Evolutionary conservation across 805 yeast species (phyloP).

Genomic region (Candida easanensis): DNA sequence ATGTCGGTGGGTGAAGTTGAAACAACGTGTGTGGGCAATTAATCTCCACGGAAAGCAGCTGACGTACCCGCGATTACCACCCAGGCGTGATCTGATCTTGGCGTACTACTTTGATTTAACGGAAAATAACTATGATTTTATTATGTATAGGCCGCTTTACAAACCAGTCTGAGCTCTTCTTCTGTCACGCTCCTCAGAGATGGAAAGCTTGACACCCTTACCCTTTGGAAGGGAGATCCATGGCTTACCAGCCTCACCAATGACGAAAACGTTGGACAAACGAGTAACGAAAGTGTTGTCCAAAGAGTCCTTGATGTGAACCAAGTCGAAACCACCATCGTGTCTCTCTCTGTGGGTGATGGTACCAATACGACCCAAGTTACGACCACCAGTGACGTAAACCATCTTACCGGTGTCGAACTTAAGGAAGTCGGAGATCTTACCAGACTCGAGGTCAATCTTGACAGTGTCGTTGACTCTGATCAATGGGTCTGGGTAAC

Average conservation of each 20-base stretch:
- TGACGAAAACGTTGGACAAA: slow-evolving; percentile 86
- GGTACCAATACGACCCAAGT: slow-evolving; percentile 97
- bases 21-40: too few species aligned
- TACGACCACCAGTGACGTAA: slow-evolving; percentile 97
- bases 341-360: slow-evolving; percentile 95
- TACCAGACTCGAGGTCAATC: slow-evolving; percentile 94
- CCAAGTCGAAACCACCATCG: slow-evolving; percentile 97
- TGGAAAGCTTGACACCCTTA: slow-evolving; percentile 95
- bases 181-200: slow-evolving; percentile 98
- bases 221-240: slow-evolving; percentile 96
- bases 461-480: slow-evolving; percentile 97
- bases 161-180: slow-evolving; percentile 71
- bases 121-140: slow-evolving; percentile 9
- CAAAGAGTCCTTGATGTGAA: slow-evolving; percentile 91
- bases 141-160: slow-evolving; percentile 17
- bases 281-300: slow-evolving; percentile 96
- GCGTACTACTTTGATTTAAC: too few species aligned
- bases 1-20: too few species aligned
- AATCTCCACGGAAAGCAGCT: too few species aligned
- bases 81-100: too few species aligned
- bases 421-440: slow-evolving; percentile 84
- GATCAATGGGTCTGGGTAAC: slow-evolving; percentile 98
- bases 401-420: slow-evolving; percentile 91
- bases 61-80: too few species aligned
- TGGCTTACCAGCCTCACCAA: slow-evolving; percentile 96